A percentile compares a stretch with the other conserved stretches of the same genome.
phyloP scores from a whole-genome alignment of 2,329 filamentous ascomycete species.

The Lecanicillium sp. region DNA sequence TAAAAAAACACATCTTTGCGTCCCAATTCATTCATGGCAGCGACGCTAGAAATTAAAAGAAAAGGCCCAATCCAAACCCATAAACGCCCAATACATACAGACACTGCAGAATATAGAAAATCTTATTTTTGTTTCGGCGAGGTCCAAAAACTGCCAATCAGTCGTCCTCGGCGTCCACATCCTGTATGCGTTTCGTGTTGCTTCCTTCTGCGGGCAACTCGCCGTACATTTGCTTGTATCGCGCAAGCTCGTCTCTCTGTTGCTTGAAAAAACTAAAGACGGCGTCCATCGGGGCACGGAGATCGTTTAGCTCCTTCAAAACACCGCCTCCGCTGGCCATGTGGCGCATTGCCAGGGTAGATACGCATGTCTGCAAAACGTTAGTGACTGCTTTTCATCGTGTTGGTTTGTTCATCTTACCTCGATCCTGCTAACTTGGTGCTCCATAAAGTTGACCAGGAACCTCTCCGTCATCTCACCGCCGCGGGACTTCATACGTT shows the following conservation, averaged over 20 bases:
- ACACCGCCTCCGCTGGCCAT: constrained; percentile 61
- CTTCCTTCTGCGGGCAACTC: constrained; percentile 21
- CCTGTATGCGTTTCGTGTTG: constrained; percentile 4
- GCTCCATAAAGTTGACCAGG: constrained; percentile 82
- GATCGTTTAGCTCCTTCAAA: constrained; percentile 57
- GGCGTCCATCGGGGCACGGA: constrained; percentile 70
- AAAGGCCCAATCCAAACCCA: not conserved
- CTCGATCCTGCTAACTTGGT: constrained; percentile 94
- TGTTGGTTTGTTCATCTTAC: constrained; percentile 42
- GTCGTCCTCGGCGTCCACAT: not conserved
- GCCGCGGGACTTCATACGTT: constrained; percentile 56
- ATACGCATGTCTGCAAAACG: constrained; percentile 62
- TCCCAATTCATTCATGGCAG: not conserved
- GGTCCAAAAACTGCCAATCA: not conserved
- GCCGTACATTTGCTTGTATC: constrained; percentile 49
- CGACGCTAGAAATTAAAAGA: too few species aligned
- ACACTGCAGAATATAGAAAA: constrained; percentile 1
- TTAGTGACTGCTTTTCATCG: constrained; percentile 15
- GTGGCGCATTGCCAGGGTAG: constrained; percentile 71
- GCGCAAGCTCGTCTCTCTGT: constrained; percentile 57
- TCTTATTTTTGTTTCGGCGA: not conserved
- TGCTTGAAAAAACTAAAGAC: constrained; percentile 55
- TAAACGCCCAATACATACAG: not conserved
- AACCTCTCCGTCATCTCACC: constrained; percentile 86
- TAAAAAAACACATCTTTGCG: too few species aligned